phyloP scores from a whole-genome alignment of 805 yeast genomes.

The Nakazawaea holstii region DNA sequence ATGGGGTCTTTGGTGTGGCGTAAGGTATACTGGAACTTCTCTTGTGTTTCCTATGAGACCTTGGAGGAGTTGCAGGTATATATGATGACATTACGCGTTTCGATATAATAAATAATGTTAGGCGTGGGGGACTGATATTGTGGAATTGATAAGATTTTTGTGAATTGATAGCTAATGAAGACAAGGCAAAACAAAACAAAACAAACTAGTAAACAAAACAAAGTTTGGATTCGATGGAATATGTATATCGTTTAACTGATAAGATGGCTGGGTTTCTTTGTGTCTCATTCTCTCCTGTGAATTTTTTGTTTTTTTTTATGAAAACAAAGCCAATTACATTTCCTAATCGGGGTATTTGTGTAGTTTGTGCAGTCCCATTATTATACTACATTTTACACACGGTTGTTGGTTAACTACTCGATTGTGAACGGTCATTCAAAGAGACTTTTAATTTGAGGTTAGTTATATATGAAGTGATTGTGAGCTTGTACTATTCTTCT shows the following conservation, averaged over 20 bases:
- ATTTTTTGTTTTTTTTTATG: background rate
- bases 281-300: too few species aligned
- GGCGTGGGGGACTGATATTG: background rate
- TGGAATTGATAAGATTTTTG: background rate
- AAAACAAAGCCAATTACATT: conserved; percentile 6
- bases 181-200: background rate
- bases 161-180: too few species aligned
- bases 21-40: background rate
- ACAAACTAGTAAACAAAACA: background rate
- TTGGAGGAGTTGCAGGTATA: conserved; percentile 11
- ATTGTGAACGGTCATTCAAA: too few species aligned
- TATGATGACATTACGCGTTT: conserved; percentile 2
- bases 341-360: conserved; percentile 1
- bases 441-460: too few species aligned
- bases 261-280: background rate
- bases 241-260: too few species aligned
- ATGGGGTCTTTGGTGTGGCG: conserved; percentile 11
- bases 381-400: too few species aligned
- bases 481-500: too few species aligned
- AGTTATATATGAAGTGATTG: too few species aligned
- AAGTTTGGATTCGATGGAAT: background rate
- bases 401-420: too few species aligned
- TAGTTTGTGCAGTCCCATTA: too few species aligned
- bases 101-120: too few species aligned
- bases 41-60: conserved; percentile 8